Evolutionary conservation across 495 filamentous ascomycete species (phyloP), one percentile per base, ranked within the genome.

Genomic region (Podospora conica): DNA sequence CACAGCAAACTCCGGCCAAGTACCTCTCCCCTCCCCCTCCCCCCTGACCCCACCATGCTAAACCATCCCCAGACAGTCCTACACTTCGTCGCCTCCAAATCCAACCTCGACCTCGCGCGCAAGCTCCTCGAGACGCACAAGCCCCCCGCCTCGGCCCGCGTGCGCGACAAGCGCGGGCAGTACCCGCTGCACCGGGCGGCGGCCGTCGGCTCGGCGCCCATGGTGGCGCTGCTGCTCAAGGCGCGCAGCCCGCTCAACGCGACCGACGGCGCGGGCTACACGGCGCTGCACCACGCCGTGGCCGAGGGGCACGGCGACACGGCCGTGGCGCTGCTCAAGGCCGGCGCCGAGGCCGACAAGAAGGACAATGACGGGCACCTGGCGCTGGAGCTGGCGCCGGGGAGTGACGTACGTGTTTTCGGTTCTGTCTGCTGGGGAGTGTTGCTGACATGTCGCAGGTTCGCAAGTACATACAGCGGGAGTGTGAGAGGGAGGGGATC

Each of bases 241-340:
- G 82, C 91, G 66, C 85, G 85, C 62, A 94, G 90, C 66, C 92
- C 96, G 1, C 71, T 98, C 9, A 93, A 97, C 74, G 88, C 93
- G 18, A 89, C 88, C n/a, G 95, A 99, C 79, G 79, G 80, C 10
- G 86, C 90, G 63, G 93, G 94, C 1, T 82, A 90, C 65, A 98
- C 96, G 33, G 87, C 93, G 15, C 78, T 99, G 72, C 95, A 99
- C 77, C 96, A 99, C 79, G 95, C 90, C 2, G 84, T 97, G 66
- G 90, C 91, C 0, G 95, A 98, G 76, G 95, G 95, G 0, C 93
- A 97, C 75, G 95, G 93, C 0, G 91, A 97, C 77, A 86, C 93
- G 1, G 95, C 94, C 0, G 78, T 97, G 23, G 80, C 88, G 15
- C 74, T 98, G 59, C 76, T 98, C 27, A 96, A 90, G 73, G 88